phyloP scores from a whole-genome alignment of 139 green algal genomes.

The Medakamo hakoo region DNA sequence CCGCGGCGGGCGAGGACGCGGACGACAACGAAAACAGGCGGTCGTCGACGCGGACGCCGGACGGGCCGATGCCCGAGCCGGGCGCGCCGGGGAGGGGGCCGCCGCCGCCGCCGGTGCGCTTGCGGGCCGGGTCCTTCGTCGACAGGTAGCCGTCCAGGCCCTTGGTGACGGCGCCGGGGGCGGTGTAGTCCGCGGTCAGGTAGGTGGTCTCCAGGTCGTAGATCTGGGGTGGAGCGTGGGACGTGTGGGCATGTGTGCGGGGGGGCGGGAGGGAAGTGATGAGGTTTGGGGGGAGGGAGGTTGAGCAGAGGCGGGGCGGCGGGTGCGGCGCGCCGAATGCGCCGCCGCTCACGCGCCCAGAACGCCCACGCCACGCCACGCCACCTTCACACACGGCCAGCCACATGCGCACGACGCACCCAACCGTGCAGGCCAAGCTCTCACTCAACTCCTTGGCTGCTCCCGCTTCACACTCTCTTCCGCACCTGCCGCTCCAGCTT shows the following conservation, averaged over 20 bases:
- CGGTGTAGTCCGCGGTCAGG: slow-evolving; percentile 38
- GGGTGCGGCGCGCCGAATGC: no score
- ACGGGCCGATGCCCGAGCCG: neutral
- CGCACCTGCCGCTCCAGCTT: slow-evolving; percentile 16
- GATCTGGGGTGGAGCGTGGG: slow-evolving; percentile 23
- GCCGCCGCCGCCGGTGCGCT: neutral
- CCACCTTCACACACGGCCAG: neutral
- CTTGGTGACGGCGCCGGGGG: slow-evolving; percentile 49
- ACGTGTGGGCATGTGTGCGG: neutral
- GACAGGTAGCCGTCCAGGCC: slow-evolving; percentile 5
- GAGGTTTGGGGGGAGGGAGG: neutral
- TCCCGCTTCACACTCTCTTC: neutral
- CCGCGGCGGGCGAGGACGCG: neutral
- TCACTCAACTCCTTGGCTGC: neutral
- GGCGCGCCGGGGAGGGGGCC: neutral
- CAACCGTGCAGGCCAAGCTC: neutral
- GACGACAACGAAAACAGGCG: neutral
- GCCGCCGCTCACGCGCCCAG: no score
- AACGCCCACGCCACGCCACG: neutral
- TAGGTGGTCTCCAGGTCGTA: slow-evolving; percentile 46
- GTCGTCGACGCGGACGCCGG: neutral
- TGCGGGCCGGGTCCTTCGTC: neutral
- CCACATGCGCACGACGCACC: neutral
- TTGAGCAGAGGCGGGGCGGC: no score
- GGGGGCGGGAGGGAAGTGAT: neutral